Conservation (phyloP, 2,329 filamentous ascomycete species). For the Botryotinia narcissicola region DNA sequence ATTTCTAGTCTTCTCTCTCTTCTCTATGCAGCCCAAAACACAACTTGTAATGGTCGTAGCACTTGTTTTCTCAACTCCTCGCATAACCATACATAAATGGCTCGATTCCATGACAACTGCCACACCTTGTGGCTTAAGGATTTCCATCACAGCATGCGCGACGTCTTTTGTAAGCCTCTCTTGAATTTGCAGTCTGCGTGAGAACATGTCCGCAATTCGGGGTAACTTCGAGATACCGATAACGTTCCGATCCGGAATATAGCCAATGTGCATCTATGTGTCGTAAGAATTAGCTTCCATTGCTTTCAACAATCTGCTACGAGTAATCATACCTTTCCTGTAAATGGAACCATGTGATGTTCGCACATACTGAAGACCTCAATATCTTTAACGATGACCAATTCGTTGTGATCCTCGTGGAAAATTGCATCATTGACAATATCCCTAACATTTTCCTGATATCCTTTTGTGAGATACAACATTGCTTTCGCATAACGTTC, state of each 20-base stretch:
- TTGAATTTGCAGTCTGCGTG: constrained; percentile 88
- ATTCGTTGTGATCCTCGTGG: constrained; percentile 92
- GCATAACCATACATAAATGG: constrained; percentile 98
- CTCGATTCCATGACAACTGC: constrained; percentile 97
- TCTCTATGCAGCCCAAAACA: constrained; percentile 94
- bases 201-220: constrained; percentile 95
- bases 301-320: not conserved
- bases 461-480: constrained; percentile 94
- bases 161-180: constrained; percentile 96
- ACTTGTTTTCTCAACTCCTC: constrained; percentile 90
- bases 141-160: constrained; percentile 87
- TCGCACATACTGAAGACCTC: constrained; percentile 94
- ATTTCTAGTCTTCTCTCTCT: constrained; percentile 88
- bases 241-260: constrained; percentile 88
- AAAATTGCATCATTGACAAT: constrained; percentile 94
- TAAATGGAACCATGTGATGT: constrained; percentile 96
- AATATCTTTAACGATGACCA: constrained; percentile 98
- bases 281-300: constrained; percentile 21
- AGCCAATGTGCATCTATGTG: constrained; percentile 92
- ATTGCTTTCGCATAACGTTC: constrained; percentile 92
- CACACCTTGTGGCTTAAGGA: constrained; percentile 90
- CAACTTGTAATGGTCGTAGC: constrained; percentile 92
- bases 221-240: constrained; percentile 95
- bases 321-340: constrained; percentile 67
- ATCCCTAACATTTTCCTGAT: constrained; percentile 88